Percentiles rank a stretch among this genome's conserved stretches.
Conservation (phyloP, 208 protist species). For the Wallacemonas sp. region DNA sequence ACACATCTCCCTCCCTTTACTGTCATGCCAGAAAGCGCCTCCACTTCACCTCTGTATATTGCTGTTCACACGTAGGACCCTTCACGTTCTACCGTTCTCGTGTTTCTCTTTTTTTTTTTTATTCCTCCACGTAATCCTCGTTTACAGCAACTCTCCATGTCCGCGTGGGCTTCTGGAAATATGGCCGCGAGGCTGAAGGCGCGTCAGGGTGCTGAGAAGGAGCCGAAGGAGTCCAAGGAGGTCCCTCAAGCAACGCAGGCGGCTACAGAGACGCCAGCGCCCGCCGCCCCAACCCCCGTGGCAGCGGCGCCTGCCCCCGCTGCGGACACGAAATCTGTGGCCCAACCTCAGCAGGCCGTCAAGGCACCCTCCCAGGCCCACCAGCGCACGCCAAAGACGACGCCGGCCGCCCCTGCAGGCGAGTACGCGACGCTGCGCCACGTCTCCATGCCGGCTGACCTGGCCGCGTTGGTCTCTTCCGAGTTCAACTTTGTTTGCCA, state of each 20-base stretch:
- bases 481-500: constrained; percentile 30
- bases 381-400: constrained; percentile 7
- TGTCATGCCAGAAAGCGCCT: background rate
- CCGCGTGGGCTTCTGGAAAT: constrained; percentile 58
- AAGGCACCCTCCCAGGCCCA: background rate
- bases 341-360: background rate
- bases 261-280: background rate
- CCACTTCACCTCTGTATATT: no score
- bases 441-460: constrained; percentile 45
- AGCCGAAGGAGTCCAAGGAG: background rate
- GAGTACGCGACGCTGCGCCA: constrained; percentile 25
- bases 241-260: constrained; percentile 8
- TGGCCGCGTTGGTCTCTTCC: constrained; percentile 19
- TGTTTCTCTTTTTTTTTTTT: background rate
- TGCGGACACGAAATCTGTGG: background rate
- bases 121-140: background rate
- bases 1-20: no score
- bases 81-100: no score
- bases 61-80: no score
- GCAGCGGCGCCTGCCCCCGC: background rate
- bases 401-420: constrained; percentile 15
- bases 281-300: background rate
- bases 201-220: constrained; percentile 30
- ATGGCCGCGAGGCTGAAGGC: constrained; percentile 64
- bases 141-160: constrained; percentile 30